These are phyloP conservation scores for Diutina siamensis DNA, from an alignment of 1,139 yeast species.

Conservation along the genomic window DNA sequence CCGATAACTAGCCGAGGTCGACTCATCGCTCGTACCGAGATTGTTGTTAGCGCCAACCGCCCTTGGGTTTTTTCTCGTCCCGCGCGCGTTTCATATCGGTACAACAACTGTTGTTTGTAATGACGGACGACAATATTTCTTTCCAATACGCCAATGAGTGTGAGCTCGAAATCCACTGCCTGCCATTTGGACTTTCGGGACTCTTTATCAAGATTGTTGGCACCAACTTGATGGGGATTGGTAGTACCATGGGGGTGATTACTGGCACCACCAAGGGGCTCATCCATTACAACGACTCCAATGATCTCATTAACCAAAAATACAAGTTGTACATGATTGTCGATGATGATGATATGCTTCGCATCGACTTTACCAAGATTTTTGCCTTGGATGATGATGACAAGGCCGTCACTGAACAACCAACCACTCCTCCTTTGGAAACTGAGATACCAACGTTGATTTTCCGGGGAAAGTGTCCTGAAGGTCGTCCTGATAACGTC, in stretches of 20 bases:
- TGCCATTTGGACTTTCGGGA: slow-evolving; percentile 50
- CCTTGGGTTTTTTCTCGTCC: background rate
- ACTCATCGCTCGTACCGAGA: too few relatives aligned
- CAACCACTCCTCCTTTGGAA: slow-evolving; percentile 8
- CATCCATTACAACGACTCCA: slow-evolving; percentile 39
- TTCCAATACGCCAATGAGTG: slow-evolving; percentile 42
- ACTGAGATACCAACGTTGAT: slow-evolving; percentile 34
- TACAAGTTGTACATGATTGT: slow-evolving; percentile 42
- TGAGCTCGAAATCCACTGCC: slow-evolving; percentile 44
- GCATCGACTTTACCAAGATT: slow-evolving; percentile 44
- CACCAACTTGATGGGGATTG: slow-evolving; percentile 43
- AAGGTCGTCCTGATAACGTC: slow-evolving; percentile 40
- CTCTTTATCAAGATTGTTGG: slow-evolving; percentile 41
- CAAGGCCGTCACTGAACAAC: slow-evolving; percentile 6
- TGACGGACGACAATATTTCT: slow-evolving; percentile 12
- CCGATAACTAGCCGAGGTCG: too few relatives aligned
- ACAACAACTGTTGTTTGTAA: background rate
- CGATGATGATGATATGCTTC: slow-evolving; percentile 35
- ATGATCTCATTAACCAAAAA: slow-evolving; percentile 36
- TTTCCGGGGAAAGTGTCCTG: slow-evolving; percentile 43
- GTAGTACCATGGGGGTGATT: slow-evolving; percentile 46
- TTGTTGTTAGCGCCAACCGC: too few relatives aligned
- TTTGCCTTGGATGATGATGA: slow-evolving; percentile 11
- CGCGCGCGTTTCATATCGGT: background rate
- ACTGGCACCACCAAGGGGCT: slow-evolving; percentile 42